A percentile compares a stretch with the other conserved stretches of the same genome.
Conservation (phyloP, 352 stramenopile genomes). For the Globisporangium rhizosaccharum region DNA sequence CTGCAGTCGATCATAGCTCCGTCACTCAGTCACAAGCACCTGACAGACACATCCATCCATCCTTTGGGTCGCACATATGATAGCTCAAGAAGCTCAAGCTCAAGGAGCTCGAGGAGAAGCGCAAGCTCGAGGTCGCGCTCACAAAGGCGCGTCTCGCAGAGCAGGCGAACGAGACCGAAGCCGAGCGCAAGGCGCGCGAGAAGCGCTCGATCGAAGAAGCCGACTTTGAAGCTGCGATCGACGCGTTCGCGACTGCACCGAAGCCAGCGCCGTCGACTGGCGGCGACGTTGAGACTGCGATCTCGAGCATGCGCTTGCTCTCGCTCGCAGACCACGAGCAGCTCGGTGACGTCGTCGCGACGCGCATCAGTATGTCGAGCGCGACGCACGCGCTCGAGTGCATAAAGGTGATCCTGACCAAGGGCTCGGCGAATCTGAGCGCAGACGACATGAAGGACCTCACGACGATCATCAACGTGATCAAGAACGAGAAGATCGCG, state of each 20-base stretch:
- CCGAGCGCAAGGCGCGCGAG: conserved; percentile 53
- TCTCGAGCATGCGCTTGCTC: conserved; percentile 59
- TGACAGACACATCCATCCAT: background rate
- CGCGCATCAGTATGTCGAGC: conserved; percentile 53
- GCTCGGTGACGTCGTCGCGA: conserved; percentile 57
- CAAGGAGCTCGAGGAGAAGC: conserved; percentile 84
- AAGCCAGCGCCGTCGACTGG: conserved; percentile 25
- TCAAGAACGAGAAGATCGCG: conserved; percentile 87
- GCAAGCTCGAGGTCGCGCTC: conserved; percentile 65
- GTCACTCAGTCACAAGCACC: background rate
- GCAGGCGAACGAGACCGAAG: conserved; percentile 58
- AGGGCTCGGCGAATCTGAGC: conserved; percentile 70
- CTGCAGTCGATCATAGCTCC: background rate
- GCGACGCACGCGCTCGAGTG: conserved; percentile 73
- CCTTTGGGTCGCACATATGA: background rate
- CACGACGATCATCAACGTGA: conserved; percentile 82
- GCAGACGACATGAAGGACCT: conserved; percentile 86
- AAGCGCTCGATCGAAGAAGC: conserved; percentile 59
- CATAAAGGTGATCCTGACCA: conserved; percentile 79
- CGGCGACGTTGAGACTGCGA: conserved; percentile 36
- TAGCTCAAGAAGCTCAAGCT: conserved; percentile 84
- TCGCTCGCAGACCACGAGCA: conserved; percentile 72
- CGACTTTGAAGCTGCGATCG: conserved; percentile 72
- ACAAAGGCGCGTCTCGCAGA: conserved; percentile 69
- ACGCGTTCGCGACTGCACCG: conserved; percentile 55